Evolutionary conservation across 805 yeast genomes (phyloP), one percentile per base, ranked within the genome.

Genomic region (Millerago galiae): DNA sequence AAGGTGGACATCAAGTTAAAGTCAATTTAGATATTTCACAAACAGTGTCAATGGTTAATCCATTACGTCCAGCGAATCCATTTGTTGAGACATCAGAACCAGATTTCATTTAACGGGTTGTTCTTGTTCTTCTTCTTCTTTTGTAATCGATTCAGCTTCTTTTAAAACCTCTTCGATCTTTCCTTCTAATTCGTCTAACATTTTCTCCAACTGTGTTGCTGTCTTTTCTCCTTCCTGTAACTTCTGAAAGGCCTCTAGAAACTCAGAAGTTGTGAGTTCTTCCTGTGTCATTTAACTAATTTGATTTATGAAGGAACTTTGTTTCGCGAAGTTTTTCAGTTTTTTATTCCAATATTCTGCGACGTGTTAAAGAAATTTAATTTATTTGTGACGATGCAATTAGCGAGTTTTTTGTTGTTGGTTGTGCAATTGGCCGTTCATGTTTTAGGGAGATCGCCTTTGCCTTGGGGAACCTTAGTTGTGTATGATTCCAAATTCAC

Each of bases 1-100:
- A 83, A 12, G 81, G 81, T 10, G 91, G 93, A 0, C 71, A 73
- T 45, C 46, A 48, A 2, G 59, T 45, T 3, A 87, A 82, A 55
- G 83, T 91, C 3, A 58, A 59, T 8, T 68, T 84, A 15, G 62
- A 63, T 38, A 53, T 63, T 7, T 65, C 66, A 34, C 45, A 60
- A 3, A 57, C 59, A 10, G 66, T 63, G 50, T 25, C 30, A 7
- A 66, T 78, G 25, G 67, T 90, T 35, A 93, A 93, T 55, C 95
- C 95, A 0, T 61, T 66, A 10, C 65, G 74, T 44, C 79, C 84
- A 1, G 65, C 68, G 4, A 91, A 93, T 56, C 98, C 98, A 17
- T 88, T 89, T 54, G 62, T 67, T 2, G 61, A 60, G 17, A 70
- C 74, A 2, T 59, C 61, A 11, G 75, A 72, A 44, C 50, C 53